Percentiles rank a stretch among this genome's conserved stretches.
Conservation (phyloP, 2,329 filamentous ascomycete genomes). For the Xylariaceae sp. region DNA sequence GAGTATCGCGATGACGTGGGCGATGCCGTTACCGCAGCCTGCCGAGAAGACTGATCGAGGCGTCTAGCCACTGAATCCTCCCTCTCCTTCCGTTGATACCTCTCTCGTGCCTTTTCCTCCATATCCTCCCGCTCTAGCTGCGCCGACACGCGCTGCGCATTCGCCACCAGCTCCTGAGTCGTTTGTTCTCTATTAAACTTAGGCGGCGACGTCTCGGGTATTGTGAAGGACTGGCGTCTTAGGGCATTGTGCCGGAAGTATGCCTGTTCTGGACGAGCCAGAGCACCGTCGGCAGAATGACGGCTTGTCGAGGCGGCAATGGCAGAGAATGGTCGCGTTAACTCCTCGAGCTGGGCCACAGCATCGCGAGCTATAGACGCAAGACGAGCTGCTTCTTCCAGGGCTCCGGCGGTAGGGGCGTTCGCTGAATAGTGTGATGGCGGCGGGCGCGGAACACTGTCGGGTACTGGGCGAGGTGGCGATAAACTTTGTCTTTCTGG, state of each 20-base stretch:
- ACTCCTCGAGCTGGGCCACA: conserved; percentile 21
- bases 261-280: conserved; percentile 2
- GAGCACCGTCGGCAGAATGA: conserved; percentile 5
- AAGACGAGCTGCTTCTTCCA: conserved; percentile 23
- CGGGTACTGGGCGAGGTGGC: not conserved
- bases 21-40: conserved; percentile 1
- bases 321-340: conserved; percentile 17
- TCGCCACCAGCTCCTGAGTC: conserved; percentile 18
- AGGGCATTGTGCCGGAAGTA: not conserved
- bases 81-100: conserved; percentile 6
- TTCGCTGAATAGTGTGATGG: not conserved
- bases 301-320: not conserved
- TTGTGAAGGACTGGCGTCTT: conserved; percentile 8
- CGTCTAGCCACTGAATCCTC: not conserved
- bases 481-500: conserved; percentile 10
- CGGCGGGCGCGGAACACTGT: conserved; percentile 1
- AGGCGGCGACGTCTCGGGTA: conserved; percentile 5
- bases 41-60: conserved; percentile 7
- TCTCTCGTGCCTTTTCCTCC: conserved; percentile 10
- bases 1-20: conserved; percentile 6
- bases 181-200: conserved; percentile 12
- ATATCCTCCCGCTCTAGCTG: conserved; percentile 20
- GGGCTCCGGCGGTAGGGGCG: conserved; percentile 7
- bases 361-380: conserved; percentile 20
- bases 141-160: conserved; percentile 19